Base-by-base conservation (phyloP, 2,329 filamentous ascomycete genomes). In the Elsinoe arachidis region DNA sequence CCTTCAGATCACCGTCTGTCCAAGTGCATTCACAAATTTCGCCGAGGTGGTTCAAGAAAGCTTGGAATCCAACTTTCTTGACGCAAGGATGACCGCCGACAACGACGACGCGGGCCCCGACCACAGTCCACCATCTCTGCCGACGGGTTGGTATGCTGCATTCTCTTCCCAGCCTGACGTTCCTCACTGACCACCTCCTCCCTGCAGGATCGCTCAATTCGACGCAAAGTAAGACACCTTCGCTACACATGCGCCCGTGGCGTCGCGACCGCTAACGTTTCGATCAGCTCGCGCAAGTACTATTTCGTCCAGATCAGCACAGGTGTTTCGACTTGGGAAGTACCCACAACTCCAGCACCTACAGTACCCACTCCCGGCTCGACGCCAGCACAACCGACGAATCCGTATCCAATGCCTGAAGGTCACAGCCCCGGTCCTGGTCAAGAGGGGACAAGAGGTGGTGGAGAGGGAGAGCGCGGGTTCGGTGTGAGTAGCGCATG, bases 221-320 rank as follows among this genome's bases (percentile, higher is more conserved):
- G 71, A 73, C 60, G 69, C 67, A 26, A 73, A 68, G 71, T 72
- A 57, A 67, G 68, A 65, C 23, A 17, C 37, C 56, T 30, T 44
- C 53, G 21, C 34, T 37, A 35, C 19, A 23, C 41, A 37, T 41
- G 33, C 14, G 21, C 37, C 19, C 52, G 17, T 23, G 39, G 38
- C 46, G 17, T 44, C 56, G 15, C 19, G 41, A 46, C 41, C 19
- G 38, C 30, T 46, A 38, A 34, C 38, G 15, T 14, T 17, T 15
- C 43, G 41, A 21, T 47, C 35, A 72, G 70, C 67, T 71, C 69
- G 21, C 63, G 70, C 58, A 72, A 73, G 57, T 73, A 73, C 61
- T 73, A 73, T 64, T 73, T 65, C 60, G 71, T 73, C 12, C 70
- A 72, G 61, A 72, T 73, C 41, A 70, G 67, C 61, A 73, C 71